phyloP scores from a whole-genome alignment of 1,284 basidiomycete genomes.

The Megacollybia platyphylla region DNA sequence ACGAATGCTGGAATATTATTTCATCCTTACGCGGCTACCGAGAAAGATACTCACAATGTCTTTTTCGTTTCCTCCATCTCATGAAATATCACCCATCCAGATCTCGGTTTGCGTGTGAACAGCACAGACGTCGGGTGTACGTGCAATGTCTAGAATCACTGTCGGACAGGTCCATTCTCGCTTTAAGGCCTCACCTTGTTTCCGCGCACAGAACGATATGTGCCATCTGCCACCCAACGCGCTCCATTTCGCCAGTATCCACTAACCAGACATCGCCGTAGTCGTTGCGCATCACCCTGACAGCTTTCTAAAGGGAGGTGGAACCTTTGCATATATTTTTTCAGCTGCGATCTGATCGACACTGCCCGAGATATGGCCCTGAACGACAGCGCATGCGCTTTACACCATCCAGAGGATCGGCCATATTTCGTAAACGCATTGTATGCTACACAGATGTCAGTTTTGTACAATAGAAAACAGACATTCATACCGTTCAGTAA shows the following conservation, averaged over 20 bases:
- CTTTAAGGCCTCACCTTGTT: slow-evolving; percentile 45
- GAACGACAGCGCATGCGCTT: slow-evolving; percentile 84
- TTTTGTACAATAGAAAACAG: slow-evolving; percentile 2
- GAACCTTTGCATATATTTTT: slow-evolving; percentile 88
- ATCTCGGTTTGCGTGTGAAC: slow-evolving; percentile 83
- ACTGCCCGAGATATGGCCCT: slow-evolving; percentile 86
- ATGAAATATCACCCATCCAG: slow-evolving; percentile 91
- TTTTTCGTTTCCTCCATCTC: slow-evolving; percentile 96
- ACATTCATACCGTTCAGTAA: slow-evolving; percentile 64
- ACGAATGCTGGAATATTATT: slow-evolving; percentile 20
- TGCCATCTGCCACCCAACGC: slow-evolving; percentile 79
- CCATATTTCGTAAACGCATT: slow-evolving; percentile 86
- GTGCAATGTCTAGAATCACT: slow-evolving; percentile 51
- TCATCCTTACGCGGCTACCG: slow-evolving; percentile 1
- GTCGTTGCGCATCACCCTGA: slow-evolving; percentile 67
- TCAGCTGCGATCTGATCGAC: slow-evolving; percentile 84
- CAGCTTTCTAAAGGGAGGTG: slow-evolving; percentile 69
- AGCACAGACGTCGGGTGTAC: slow-evolving; percentile 92
- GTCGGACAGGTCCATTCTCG: neutral
- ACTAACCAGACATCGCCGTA: slow-evolving; percentile 78
- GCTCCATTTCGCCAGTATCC: slow-evolving; percentile 95
- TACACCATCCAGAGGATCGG: slow-evolving; percentile 80
- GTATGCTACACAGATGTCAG: slow-evolving; percentile 44
- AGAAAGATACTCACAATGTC: slow-evolving; percentile 44
- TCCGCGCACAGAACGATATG: slow-evolving; percentile 75